A percentile compares a stretch with the other conserved stretches of the same genome.
Evolutionary conservation across 176 grass and related monocot species (phyloP).

Genomic region (Oryza punctata): DNA sequence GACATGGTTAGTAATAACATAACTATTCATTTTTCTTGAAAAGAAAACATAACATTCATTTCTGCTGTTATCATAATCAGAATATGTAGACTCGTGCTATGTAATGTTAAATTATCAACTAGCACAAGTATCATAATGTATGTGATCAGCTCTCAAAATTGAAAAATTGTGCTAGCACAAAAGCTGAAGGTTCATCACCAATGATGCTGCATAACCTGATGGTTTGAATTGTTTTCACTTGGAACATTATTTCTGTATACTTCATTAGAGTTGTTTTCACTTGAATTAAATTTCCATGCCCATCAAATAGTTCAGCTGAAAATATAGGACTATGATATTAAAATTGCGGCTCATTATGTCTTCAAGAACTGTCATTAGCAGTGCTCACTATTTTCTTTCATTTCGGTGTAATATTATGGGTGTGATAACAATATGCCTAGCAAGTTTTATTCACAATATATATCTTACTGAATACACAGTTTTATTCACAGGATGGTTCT

Average conservation of each 20-base stretch:
- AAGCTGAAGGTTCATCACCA: slow-evolving; percentile 13
- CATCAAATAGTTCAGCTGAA: neutral
- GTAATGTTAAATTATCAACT: neutral
- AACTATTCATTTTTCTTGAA: neutral
- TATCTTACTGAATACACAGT: neutral
- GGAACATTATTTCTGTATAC: neutral
- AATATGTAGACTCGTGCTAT: neutral
- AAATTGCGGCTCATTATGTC: neutral
- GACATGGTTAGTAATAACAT: slow-evolving; percentile 25
- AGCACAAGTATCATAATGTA: neutral
- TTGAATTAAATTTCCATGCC: neutral
- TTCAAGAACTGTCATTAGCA: neutral
- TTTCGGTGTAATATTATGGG: too few species aligned
- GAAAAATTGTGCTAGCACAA: neutral
- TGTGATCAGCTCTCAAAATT: neutral
- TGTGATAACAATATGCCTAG: too few species aligned
- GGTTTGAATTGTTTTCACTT: neutral
- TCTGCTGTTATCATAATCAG: neutral
- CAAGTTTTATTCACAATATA: neutral
- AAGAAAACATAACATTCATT: neutral
- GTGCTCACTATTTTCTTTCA: too few species aligned
- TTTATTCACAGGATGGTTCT: slow-evolving; percentile 22
- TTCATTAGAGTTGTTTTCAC: neutral
- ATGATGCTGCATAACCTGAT: neutral
- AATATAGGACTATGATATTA: neutral